Evolutionary conservation across 148 eudicot genomes (phyloP).

Genomic region (Rhododendron kiyosumense): DNA sequence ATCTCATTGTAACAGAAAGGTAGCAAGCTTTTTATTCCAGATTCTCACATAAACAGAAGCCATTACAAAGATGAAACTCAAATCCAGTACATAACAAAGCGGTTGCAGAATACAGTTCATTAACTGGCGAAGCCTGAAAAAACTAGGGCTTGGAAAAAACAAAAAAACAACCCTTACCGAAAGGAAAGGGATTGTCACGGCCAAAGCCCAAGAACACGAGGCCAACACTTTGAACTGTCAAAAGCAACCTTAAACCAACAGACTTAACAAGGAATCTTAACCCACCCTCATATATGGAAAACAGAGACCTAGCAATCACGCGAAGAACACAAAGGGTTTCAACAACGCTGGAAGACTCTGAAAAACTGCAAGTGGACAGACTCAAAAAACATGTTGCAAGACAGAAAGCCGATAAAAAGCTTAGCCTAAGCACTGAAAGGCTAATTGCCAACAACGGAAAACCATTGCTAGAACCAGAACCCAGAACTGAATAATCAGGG

Average conservation of each 20-base stretch:
- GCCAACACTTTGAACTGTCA: conserved; percentile 32
- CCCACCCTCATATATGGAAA: conserved; percentile 8
- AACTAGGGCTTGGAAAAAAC: conserved; percentile 40
- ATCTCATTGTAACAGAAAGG: not conserved
- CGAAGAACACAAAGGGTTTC: not conserved
- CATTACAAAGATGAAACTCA: conserved; percentile 3
- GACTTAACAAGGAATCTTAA: conserved; percentile 16
- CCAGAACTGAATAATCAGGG: conserved; percentile 37
- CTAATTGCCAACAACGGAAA: not conserved
- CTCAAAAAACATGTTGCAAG: not conserved
- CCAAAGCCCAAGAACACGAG: conserved; percentile 50
- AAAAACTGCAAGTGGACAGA: conserved; percentile 13
- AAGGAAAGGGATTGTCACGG: conserved; percentile 36
- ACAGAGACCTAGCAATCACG: conserved; percentile 11
- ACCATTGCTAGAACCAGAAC: conserved; percentile 22
- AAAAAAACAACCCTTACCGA: conserved; percentile 30
- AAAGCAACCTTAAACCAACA: conserved; percentile 30
- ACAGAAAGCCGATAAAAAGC: conserved; percentile 5
- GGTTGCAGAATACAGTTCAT: conserved; percentile 26
- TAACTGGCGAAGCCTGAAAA: conserved; percentile 33
- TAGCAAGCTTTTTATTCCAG: conserved; percentile 21
- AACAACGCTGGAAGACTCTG: conserved; percentile 9
- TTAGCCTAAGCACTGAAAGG: conserved; percentile 19
- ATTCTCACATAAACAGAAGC: conserved; percentile 1
- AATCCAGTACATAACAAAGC: not conserved